Evolutionary conservation across 306 rosid species (phyloP), one percentile per base, ranked within the genome.

Genomic region (Urtica urens): DNA sequence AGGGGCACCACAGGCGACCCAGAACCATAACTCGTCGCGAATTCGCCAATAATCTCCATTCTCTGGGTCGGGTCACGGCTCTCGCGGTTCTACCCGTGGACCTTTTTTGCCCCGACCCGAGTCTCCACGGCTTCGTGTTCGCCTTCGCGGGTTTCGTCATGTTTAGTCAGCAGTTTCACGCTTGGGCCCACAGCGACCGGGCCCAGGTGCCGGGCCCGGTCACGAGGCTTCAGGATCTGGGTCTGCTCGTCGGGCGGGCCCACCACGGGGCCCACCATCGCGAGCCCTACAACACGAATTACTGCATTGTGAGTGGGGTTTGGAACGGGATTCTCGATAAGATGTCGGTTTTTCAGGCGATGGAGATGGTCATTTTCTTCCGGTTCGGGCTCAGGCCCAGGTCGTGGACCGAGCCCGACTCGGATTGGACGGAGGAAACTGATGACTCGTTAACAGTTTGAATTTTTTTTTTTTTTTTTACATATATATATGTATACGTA

Each of bases 131-230:
- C 1, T 81, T 90, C 51, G 78, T 84, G 63, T 73, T 64, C 6
- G 20, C 69, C 64, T 84, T 67, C 42, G 46, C 93, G 0, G 82
- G 84, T 11, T 79, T 86, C 77, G 85, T 85, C 42, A 84, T 90
- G 94, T 90, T 90, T 20, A 90, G 95, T 73, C 97, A 90, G 45
- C 97, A 90, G 45, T 90, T 90, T 49, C 97, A 90, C 52, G 92
- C 95, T 6, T 90, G 97, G 99, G 87, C 99, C 8, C 99, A 90
- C 8, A 75, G 79, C 12, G 81, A 83, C 0, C 81, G 79, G 72
- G 85, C 95, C 59, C 70, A 73, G 59, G 87, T 90, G 51, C 94
- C 95, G 0, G 75, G 72, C 0, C 50, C 67, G 0, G 92, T 90
- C 53, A 76, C 67, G 54, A 79, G 71, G 0, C 35, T 90, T 68